Evolutionary conservation across 345 rosid species (phyloP).

Genomic region (Euphorbia peplus): DNA sequence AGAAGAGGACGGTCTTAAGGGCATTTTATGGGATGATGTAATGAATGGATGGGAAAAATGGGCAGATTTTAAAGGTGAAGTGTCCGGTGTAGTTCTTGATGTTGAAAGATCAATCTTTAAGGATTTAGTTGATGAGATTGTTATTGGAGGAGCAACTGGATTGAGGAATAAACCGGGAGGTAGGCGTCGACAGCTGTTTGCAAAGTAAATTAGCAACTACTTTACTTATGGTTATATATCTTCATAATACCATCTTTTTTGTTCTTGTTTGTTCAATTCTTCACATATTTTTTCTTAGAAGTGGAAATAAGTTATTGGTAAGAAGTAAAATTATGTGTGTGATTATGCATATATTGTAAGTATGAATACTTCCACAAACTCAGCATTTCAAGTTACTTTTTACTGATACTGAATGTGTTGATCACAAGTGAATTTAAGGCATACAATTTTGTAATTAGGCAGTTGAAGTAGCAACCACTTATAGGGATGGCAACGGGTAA

Average conservation of each 20-base stretch:
- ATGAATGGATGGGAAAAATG: slow-evolving; percentile 57
- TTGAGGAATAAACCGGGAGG: slow-evolving; percentile 35
- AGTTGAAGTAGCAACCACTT: background rate
- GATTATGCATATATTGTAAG: slow-evolving; percentile 24
- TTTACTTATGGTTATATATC: background rate
- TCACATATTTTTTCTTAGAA: background rate
- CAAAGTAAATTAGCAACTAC: slow-evolving; percentile 27
- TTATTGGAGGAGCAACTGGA: slow-evolving; percentile 46
- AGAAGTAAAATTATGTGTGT: slow-evolving; percentile 17
- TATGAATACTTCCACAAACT: background rate
- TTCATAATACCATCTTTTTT: slow-evolving; percentile 7
- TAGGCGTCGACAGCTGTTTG: slow-evolving; percentile 58
- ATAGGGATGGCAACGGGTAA: background rate
- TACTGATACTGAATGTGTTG: background rate
- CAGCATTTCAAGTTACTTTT: background rate
- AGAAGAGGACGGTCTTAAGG: slow-evolving; percentile 56
- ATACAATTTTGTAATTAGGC: background rate
- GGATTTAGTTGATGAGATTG: slow-evolving; percentile 76
- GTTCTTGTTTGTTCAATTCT: background rate
- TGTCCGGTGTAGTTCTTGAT: slow-evolving; percentile 61
- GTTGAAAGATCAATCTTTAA: slow-evolving; percentile 78
- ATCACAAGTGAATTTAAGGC: background rate
- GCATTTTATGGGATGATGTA: slow-evolving; percentile 64
- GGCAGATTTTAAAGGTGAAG: slow-evolving; percentile 51
- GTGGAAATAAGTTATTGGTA: slow-evolving; percentile 24